Evolutionary conservation across 2,329 filamentous ascomycete species (phyloP).

Genomic region (Colletotrichum falcatum): DNA sequence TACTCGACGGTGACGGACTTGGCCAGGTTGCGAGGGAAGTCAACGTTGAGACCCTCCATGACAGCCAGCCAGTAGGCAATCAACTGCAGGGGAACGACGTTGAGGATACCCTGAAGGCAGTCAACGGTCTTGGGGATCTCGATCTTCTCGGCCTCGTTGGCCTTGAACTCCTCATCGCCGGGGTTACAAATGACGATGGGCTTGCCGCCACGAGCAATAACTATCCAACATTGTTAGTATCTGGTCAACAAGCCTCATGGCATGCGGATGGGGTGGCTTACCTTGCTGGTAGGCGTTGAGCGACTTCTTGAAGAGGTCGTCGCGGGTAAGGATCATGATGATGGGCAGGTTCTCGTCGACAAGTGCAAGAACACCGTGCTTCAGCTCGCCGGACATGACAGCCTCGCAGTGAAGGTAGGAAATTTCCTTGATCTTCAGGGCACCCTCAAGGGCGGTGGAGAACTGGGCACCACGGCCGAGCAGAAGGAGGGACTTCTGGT

Average conservation of each 20-base stretch:
- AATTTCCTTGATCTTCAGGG: constrained; percentile 99
- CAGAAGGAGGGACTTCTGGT: constrained; percentile 95
- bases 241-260: background rate
- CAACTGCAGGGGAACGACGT: constrained; percentile 96
- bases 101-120: constrained; percentile 94
- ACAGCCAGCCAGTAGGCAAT: constrained; percentile 99
- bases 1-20: constrained; percentile 99
- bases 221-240: constrained; percentile 56
- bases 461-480: constrained; percentile 96
- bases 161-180: constrained; percentile 87
- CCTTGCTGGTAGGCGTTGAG: constrained; percentile 99
- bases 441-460: constrained; percentile 96
- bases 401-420: constrained; percentile 99
- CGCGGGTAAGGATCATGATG: constrained; percentile 98
- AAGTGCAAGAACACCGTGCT: constrained; percentile 96
- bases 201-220: constrained; percentile 94
- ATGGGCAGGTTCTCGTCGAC: constrained; percentile 99
- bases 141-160: constrained; percentile 93
- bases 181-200: constrained; percentile 99
- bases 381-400: constrained; percentile 99
- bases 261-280: constrained; percentile 57
- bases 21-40: constrained; percentile 98
- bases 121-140: constrained; percentile 97
- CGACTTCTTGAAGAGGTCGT: constrained; percentile 98
- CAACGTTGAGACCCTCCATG: constrained; percentile 94